Evolutionary conservation across 1,284 basidiomycete species (phyloP).

Genomic region (Peniophora sp.): DNA sequence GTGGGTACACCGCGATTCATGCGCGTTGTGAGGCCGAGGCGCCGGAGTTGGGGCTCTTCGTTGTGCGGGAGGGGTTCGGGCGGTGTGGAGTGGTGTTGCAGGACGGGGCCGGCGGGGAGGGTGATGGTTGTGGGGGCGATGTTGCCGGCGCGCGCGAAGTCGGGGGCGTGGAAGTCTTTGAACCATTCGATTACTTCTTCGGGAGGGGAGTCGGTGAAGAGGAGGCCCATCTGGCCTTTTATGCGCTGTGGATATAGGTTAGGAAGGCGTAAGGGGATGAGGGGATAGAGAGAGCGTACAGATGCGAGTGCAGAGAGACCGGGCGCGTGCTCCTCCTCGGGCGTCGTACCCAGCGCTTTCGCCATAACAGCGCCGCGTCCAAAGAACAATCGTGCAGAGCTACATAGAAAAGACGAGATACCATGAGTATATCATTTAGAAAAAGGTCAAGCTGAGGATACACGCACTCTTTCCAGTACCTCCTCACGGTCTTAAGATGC

Average conservation of each 20-base stretch:
- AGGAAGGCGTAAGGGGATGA: constrained; percentile 1
- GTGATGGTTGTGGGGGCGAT: constrained; percentile 67
- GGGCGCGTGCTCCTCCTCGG: constrained; percentile 79
- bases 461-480: constrained; percentile 87
- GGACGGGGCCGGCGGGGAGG: constrained; percentile 69
- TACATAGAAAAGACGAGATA: constrained; percentile 20
- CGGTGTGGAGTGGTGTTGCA: constrained; percentile 66
- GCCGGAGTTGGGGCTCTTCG: constrained; percentile 92
- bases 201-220: constrained; percentile 87
- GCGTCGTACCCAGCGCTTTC: constrained; percentile 86
- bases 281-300: constrained; percentile 35
- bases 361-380: constrained; percentile 92
- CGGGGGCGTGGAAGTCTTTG: constrained; percentile 79
- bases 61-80: constrained; percentile 90
- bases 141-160: constrained; percentile 90
- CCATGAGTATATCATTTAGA: constrained; percentile 5
- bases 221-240: constrained; percentile 87
- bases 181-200: constrained; percentile 94
- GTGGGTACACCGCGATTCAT: constrained; percentile 88
- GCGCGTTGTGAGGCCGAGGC: constrained; percentile 81
- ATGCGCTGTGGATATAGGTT: constrained; percentile 55
- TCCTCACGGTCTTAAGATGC: constrained; percentile 89
- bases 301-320: constrained; percentile 78
- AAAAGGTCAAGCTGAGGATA: constrained; percentile 3
- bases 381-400: constrained; percentile 88